Conservation (phyloP, 352 stramenopile species). For the Pythium insidiosum region DNA sequence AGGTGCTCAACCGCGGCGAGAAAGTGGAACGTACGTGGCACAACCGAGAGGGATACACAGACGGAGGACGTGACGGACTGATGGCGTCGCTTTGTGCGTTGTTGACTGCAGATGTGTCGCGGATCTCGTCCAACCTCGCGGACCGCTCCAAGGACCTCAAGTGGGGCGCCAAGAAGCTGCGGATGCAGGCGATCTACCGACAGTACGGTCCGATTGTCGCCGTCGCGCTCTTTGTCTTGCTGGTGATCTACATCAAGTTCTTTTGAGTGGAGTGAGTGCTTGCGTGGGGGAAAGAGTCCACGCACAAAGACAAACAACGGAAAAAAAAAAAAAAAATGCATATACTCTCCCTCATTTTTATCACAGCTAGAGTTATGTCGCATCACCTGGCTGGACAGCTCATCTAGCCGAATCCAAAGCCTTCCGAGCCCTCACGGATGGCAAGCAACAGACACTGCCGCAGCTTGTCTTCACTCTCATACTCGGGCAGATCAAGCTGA, state of each 20-base stretch:
- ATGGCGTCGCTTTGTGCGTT: background rate
- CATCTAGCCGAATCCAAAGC: slow-evolving; percentile 96
- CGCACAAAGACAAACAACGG: background rate
- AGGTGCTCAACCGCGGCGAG: slow-evolving; percentile 90
- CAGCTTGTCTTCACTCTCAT: slow-evolving; percentile 96
- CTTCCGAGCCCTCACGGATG: slow-evolving; percentile 96
- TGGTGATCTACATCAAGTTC: slow-evolving; percentile 90
- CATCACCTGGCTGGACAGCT: background rate
- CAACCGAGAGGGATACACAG: background rate
- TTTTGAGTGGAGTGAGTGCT: too few relatives aligned
- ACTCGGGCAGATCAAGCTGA: slow-evolving; percentile 97
- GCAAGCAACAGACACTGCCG: slow-evolving; percentile 95
- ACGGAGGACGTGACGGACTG: background rate
- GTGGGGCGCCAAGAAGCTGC: slow-evolving; percentile 94
- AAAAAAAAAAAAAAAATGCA: slow-evolving; percentile 2
- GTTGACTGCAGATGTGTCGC: slow-evolving; percentile 81
- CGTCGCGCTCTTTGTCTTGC: slow-evolving; percentile 72
- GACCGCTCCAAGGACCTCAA: slow-evolving; percentile 96
- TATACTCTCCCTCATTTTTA: too few relatives aligned
- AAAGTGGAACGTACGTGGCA: slow-evolving; percentile 70
- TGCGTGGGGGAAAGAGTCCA: too few relatives aligned
- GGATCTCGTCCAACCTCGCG: slow-evolving; percentile 86
- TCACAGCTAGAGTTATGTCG: slow-evolving; percentile 6
- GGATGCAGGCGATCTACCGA: slow-evolving; percentile 83
- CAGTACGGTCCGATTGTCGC: slow-evolving; percentile 81